phyloP scores from a whole-genome alignment of 108 stramenopile genomes.

The Nitzschia sp. region DNA sequence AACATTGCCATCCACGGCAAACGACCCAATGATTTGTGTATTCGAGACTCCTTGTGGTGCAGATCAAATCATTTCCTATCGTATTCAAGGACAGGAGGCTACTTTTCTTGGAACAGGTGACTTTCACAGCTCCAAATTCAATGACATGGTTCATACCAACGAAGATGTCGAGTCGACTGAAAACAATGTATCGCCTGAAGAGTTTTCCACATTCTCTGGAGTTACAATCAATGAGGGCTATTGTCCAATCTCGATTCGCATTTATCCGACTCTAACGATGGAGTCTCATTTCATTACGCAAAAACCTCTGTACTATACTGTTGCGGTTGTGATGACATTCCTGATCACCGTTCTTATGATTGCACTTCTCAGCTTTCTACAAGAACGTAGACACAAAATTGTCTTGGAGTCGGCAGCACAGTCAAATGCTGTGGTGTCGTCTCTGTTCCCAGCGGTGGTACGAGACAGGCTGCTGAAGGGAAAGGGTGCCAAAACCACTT shows the following conservation, averaged over 20 bases:
- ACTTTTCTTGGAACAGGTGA: conserved; percentile 13
- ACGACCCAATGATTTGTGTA: conserved; percentile 21
- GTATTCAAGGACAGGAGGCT: conserved; percentile 13
- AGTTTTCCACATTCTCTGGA: background rate
- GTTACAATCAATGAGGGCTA: background rate
- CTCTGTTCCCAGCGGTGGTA: conserved; percentile 29
- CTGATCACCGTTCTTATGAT: background rate
- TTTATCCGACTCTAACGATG: conserved; percentile 9
- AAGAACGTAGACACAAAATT: conserved; percentile 1
- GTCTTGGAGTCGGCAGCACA: conserved; percentile 14
- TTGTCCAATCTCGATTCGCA: conserved; percentile 9
- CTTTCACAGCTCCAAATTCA: conserved; percentile 6
- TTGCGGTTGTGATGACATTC: conserved; percentile 10
- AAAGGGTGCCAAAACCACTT: background rate
- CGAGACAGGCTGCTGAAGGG: conserved; percentile 7
- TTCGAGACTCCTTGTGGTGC: conserved; percentile 12
- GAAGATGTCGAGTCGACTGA: background rate
- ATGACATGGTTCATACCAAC: conserved; percentile 2
- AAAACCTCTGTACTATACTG: conserved; percentile 11
- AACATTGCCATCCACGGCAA: conserved; percentile 16
- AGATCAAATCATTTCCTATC: conserved; percentile 4
- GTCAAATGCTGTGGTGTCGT: conserved; percentile 29
- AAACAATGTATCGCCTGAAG: background rate
- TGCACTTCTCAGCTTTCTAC: background rate
- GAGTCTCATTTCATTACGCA: conserved; percentile 2